Evolutionary conservation across 2,329 filamentous ascomycete species (phyloP).

Genomic region (Corniculantispora saksenae): DNA sequence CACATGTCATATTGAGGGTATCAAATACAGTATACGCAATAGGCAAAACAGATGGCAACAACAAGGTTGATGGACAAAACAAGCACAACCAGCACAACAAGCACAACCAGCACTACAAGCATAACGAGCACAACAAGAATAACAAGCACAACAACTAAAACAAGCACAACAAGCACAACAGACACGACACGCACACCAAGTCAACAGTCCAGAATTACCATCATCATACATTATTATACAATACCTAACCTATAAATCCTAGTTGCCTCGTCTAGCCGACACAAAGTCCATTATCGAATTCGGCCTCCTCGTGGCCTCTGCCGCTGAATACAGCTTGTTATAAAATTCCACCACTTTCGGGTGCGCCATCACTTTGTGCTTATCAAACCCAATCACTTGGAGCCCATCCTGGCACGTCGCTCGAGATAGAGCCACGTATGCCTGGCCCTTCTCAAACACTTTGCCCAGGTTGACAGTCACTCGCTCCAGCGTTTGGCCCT

Average conservation of each 20-base stretch:
- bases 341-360: conserved; percentile 86
- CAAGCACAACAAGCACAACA: background rate
- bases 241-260: background rate
- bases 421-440: conserved; percentile 93
- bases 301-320: conserved; percentile 46
- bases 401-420: conserved; percentile 85
- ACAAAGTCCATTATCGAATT: conserved; percentile 43
- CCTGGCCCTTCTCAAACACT: conserved; percentile 96
- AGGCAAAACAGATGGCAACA: too few relatives aligned
- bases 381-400: conserved; percentile 86
- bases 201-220: background rate
- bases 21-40: too few relatives aligned
- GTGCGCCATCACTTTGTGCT: conserved; percentile 91
- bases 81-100: background rate
- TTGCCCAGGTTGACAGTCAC: conserved; percentile 92
- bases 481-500: conserved; percentile 89
- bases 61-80: too few relatives aligned
- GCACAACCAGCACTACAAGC: background rate
- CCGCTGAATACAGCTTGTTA: conserved; percentile 73
- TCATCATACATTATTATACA: background rate
- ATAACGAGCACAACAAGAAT: background rate
- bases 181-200: background rate
- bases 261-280: conserved; percentile 33
- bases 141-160: background rate
- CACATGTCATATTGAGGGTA: too few relatives aligned